Conservation (phyloP, 768 basidiomycete genomes). For the Tremella fuciformis region DNA sequence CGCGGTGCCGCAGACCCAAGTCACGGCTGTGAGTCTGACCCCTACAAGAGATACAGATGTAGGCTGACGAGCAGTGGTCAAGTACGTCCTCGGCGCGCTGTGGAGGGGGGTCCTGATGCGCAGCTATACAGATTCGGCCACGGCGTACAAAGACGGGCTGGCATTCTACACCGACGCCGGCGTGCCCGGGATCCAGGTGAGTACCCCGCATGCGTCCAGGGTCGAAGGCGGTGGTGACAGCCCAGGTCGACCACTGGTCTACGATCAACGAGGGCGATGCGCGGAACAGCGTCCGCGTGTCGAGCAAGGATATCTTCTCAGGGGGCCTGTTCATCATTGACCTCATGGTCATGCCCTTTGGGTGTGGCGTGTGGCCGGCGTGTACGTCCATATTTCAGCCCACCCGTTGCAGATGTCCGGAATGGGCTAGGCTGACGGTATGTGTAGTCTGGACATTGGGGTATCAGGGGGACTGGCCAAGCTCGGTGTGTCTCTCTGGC, state of each 20-base stretch:
- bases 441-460: conserved; percentile 51
- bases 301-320: conserved; percentile 39
- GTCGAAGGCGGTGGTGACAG: background rate
- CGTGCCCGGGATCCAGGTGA: conserved; percentile 47
- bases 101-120: background rate
- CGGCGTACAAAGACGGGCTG: conserved; percentile 40
- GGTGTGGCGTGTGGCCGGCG: conserved; percentile 52
- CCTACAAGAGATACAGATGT: background rate
- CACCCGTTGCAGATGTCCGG: background rate
- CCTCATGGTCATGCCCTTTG: conserved; percentile 47
- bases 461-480: conserved; percentile 44
- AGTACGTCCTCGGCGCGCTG: conserved; percentile 19
- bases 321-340: conserved; percentile 50
- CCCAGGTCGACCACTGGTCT: conserved; percentile 44
- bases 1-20: conserved; percentile 33
- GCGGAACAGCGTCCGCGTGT: conserved; percentile 42
- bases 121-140: conserved; percentile 36
- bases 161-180: conserved; percentile 47
- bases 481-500: conserved; percentile 24
- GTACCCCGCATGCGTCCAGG: conserved; percentile 12
- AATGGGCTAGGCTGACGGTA: conserved; percentile 1
- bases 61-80: conserved; percentile 31
- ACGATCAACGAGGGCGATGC: conserved; percentile 18
- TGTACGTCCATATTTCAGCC: conserved; percentile 33
- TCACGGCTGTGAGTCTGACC: conserved; percentile 40